Evolutionary conservation across 73 alveolate species (phyloP), one percentile per base, ranked within the genome.

Genomic region (Paramecium caudatum): DNA sequence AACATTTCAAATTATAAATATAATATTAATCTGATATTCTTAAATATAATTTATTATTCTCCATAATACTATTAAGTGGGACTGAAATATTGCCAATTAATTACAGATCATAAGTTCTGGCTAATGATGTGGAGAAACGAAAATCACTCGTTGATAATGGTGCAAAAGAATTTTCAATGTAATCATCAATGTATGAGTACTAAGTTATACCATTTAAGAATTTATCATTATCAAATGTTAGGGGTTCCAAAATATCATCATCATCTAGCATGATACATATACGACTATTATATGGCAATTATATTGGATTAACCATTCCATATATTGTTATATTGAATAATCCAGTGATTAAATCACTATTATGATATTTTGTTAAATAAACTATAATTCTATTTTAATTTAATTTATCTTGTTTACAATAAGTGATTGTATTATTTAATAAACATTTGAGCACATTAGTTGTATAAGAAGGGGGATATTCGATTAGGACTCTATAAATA

Each of bases 231-330:
- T 23, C 69, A 37, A 27, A 37, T 17, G 16, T 5, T 74, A 74
- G 32, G 0, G 88, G 69, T 3, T 45, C 21, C 5, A 74, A 8
- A 39, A 37, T 19, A 5, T 41, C 10, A 74, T 74, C 88, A 74
- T 74, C 88, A 74, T 74, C 88, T 10, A 74, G 43, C 23, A 37
- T 21, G 7, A 74, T 25, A 37, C 65, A 74, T 8, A 74, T 74
- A 19, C 30, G 25, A 41, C 45, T 23, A 45, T 45, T 45, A 4
- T 74, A 74, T 3, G 49, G 17, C 7, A 74, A 74, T 21, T 36
- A n/a, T 4, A 0, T 21, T 74, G 88, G 88, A 13, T 74, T 74
- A 12, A 74, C 43, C 68, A 74, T 41, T 2, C 88, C 88, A 74
- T 43, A 74, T 9, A 74, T 15, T 9, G 62, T 74, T 1, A 74